These are phyloP conservation scores for Entomortierella parvispora DNA, from an alignment of 192 early-diverging fungal species.

Conservation along the genomic window DNA sequence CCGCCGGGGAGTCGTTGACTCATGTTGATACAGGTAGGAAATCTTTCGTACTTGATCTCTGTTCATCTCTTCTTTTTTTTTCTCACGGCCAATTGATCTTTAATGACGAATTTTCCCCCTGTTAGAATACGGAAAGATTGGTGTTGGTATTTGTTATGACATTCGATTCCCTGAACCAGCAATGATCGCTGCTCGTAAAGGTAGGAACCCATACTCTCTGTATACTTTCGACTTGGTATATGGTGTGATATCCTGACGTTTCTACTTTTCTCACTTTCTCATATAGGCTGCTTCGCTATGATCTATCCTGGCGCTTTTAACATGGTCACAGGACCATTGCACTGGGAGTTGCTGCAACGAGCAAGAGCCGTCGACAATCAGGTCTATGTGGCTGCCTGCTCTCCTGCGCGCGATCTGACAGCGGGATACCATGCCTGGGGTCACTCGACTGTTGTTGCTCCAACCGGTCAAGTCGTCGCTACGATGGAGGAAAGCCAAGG, in stretches of 20 bases:
- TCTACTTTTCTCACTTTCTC: too few relatives aligned
- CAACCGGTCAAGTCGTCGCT: slow-evolving; percentile 53
- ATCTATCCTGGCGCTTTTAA: slow-evolving; percentile 98
- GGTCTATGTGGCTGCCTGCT: slow-evolving; percentile 94
- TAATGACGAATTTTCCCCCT: background rate
- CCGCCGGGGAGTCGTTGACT: slow-evolving; percentile 79
- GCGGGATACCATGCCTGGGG: slow-evolving; percentile 93
- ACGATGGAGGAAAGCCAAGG: slow-evolving; percentile 79
- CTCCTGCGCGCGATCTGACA: slow-evolving; percentile 84
- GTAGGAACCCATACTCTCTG: slow-evolving; percentile 2
- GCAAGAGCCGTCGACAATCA: slow-evolving; percentile 92
- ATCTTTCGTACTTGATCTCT: background rate
- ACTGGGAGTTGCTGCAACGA: slow-evolving; percentile 83
- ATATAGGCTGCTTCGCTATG: slow-evolving; percentile 89
- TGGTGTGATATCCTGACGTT: background rate
- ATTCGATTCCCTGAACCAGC: slow-evolving; percentile 96
- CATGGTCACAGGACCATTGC: slow-evolving; percentile 93
- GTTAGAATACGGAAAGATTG: slow-evolving; percentile 82
- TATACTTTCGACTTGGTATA: background rate
- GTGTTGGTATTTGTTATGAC: slow-evolving; percentile 97
- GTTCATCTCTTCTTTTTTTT: slow-evolving; percentile 7
- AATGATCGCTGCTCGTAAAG: slow-evolving; percentile 89
- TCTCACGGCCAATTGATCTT: slow-evolving; percentile 19
- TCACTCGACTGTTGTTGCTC: slow-evolving; percentile 91
- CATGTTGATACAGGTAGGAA: slow-evolving; percentile 75